Base-by-base conservation (phyloP, 2,329 filamentous ascomycete genomes). In the Lachnellula suecica region DNA sequence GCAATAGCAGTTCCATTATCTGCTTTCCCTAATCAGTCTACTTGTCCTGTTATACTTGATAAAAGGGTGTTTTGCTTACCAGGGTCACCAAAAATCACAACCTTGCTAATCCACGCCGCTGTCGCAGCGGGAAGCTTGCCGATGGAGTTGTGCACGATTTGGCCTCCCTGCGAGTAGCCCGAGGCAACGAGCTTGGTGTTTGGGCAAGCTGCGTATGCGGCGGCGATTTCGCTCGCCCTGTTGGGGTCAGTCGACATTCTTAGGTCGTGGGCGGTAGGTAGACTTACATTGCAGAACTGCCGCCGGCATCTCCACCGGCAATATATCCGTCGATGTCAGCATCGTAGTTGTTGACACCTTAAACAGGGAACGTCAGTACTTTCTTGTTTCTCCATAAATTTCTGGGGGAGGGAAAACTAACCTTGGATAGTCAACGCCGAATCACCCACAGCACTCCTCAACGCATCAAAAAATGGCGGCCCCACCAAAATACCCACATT, bases 61-160 rank as follows among this genome's bases (percentile, higher is more conserved):
- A 37, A 15, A 29, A 42, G 17, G 7, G 25, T 34, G 11, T 51
- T 35, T 52, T 54, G 25, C 61, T 67, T 71, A 60, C 69, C 65
- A 17, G 73, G 74, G 54, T 74, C 72, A 1, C 74, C 74, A 49
- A 71, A 77, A 7, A 75, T 68, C 0, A 73, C 71, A 2, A 71
- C 72, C 2, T 68, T 73, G 38, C 63, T 67, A 41, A 76, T 68
- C 57, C 63, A 65, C 5, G 52, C 44, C 15, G 64, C 61, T 1
- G 68, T 62, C 1, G 51, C 54, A 3, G 59, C 52, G 2, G 63
- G 55, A 0, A 74, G 58, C 2, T 61, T 53, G 22, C 68, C 66
- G 13, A 74, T 59, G 1, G 73, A 66, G 20, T 71, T 69, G 37
- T 74, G 70, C 4, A 75, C 72, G 20, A 77, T 60, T n/a, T 74